Evolutionary conservation across 2,329 filamentous ascomycete species (phyloP), one percentile per base, ranked within the genome.

Genomic region (Phaeosphaeriaceae sp.): DNA sequence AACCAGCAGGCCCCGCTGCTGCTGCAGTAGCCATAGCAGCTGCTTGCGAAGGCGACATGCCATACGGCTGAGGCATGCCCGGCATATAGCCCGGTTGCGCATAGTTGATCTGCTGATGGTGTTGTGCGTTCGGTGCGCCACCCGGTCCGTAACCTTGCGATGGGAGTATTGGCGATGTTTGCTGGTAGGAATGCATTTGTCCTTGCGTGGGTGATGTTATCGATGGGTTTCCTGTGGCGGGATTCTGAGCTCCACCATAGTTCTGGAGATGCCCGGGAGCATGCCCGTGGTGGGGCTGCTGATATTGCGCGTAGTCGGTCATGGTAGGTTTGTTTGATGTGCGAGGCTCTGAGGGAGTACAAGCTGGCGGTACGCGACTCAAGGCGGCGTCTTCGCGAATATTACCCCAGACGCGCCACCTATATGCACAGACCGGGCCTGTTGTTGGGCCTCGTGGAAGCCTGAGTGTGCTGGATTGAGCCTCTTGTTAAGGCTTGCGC

Each of bases 21-120:
- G 94, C 93, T 19, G 94, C 94, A 1, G 93, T 97, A 21, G 91
- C 93, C 91, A 97, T 95, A 57, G 93, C 93, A 50, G 94, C 93
- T 15, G 93, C 93, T 78, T 96, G 92, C 48, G 93, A 92, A 20
- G 90, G 87, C 33, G 90, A 89, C 79, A 94, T 92, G 57, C 86
- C 89, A 81, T 96, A 96, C 21, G 80, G 81, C 58, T 83, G 81
- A 53, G 91, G 89, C 87, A 96, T 92, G 71, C 85, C 85, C 64
- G 89, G 86, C 61, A 90, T 84, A 56, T 93, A 90, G 57, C 87
- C 89, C 75, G 93, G 94, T 76, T 90, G 86, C 71, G 91, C 87
- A 78, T 97, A 97, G 81, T 89, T 92, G 85, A 89, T 91, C 80
- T 90, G 89, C 66, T 86, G 86, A 50, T 87, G 86, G 51, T 87